A percentile compares a stretch with the other conserved stretches of the same genome.
Evolutionary conservation across 2,329 filamentous ascomycete genomes (phyloP).

Genomic region (Cladobotryum protrusum): DNA sequence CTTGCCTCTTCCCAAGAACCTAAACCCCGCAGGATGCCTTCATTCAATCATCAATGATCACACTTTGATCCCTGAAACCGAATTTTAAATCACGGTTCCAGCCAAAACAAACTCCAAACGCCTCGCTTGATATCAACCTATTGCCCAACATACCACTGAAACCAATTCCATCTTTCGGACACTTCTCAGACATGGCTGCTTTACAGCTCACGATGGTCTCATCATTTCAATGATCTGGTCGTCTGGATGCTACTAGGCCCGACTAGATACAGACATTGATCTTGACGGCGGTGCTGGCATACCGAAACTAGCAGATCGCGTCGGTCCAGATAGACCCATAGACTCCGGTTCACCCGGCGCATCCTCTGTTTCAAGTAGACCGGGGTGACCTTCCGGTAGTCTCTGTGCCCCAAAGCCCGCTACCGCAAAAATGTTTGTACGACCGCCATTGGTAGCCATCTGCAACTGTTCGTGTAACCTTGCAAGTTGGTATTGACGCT

Average conservation of each 20-base stretch:
- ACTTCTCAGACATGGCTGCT: too few species aligned
- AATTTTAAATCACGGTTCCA: not conserved
- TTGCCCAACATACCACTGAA: too few species aligned
- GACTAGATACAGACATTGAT: slow-evolving; percentile 41
- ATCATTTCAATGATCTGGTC: too few species aligned
- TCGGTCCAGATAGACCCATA: slow-evolving; percentile 30
- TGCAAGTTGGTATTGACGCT: slow-evolving; percentile 56
- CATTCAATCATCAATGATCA: slow-evolving; percentile 1
- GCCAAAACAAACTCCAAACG: not conserved
- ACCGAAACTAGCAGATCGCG: slow-evolving; percentile 42
- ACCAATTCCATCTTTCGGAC: too few species aligned
- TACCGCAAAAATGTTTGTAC: slow-evolving; percentile 59
- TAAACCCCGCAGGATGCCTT: not conserved
- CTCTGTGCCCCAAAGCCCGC: slow-evolving; percentile 50
- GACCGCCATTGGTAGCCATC: slow-evolving; percentile 59
- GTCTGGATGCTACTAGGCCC: slow-evolving; percentile 21
- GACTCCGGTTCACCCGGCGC: slow-evolving; percentile 49
- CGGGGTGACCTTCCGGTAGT: slow-evolving; percentile 44
- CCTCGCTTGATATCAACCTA: not conserved
- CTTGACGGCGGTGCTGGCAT: slow-evolving; percentile 36
- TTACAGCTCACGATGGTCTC: too few species aligned
- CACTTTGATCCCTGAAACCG: not conserved
- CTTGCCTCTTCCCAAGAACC: too few species aligned
- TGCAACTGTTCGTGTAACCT: slow-evolving; percentile 60
- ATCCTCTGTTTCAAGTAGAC: slow-evolving; percentile 44